These are phyloP conservation scores for Anacardium occidentale DNA, from an alignment of 345 rosid species.

Conservation along the genomic window DNA sequence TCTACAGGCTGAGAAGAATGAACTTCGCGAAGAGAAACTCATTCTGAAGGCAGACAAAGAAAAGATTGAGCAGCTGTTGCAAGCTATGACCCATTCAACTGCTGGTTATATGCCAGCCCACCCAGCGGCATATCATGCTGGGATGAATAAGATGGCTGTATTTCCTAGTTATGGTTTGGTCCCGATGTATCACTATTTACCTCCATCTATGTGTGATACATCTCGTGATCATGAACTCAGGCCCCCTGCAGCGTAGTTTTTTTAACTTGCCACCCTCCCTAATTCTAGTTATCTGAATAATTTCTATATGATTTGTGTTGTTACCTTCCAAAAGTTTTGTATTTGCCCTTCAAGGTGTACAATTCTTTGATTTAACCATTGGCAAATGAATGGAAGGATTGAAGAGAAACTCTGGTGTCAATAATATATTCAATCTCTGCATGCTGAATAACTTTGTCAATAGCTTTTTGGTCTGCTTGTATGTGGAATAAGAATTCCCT, in stretches of 20 bases:
- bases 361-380: slow-evolving; percentile 21
- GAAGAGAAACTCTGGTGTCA: background rate
- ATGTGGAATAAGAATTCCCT: too few species aligned
- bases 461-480: background rate
- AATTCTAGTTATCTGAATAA: background rate
- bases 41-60: slow-evolving; percentile 72
- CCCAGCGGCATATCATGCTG: slow-evolving; percentile 56
- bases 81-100: slow-evolving; percentile 52
- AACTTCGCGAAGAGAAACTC: slow-evolving; percentile 85
- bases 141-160: slow-evolving; percentile 57
- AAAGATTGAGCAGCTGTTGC: slow-evolving; percentile 69
- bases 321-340: slow-evolving; percentile 15
- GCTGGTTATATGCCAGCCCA: slow-evolving; percentile 54
- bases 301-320: slow-evolving; percentile 21
- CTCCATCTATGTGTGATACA: slow-evolving; percentile 72
- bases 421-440: background rate
- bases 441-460: background rate
- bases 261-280: background rate
- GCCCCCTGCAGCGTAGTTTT: slow-evolving; percentile 90
- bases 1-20: slow-evolving; percentile 76
- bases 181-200: slow-evolving; percentile 96
- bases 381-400: slow-evolving; percentile 17
- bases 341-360: slow-evolving; percentile 23
- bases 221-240: slow-evolving; percentile 89
- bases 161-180: slow-evolving; percentile 64